Conservation (phyloP, 768 basidiomycete species). For the Boletus insuetus region DNA sequence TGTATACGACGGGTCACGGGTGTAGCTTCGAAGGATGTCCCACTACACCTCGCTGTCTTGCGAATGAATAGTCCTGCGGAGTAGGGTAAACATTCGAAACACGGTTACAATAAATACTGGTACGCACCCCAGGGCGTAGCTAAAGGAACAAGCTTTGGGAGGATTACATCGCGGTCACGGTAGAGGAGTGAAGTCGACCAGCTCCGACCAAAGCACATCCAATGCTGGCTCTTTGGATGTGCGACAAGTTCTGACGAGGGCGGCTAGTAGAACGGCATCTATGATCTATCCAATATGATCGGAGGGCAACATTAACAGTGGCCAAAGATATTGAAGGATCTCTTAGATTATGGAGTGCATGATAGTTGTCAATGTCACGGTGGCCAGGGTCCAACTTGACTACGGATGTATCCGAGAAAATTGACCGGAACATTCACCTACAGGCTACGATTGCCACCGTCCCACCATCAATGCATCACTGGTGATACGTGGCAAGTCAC, state of each 20-base stretch:
- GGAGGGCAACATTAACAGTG: background rate
- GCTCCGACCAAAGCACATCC: background rate
- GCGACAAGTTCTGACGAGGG: background rate
- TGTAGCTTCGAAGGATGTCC: constrained; percentile 2
- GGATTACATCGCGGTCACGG: background rate
- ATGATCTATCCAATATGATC: background rate
- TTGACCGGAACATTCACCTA: too few species aligned
- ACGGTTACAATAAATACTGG: background rate
- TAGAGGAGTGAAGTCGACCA: background rate
- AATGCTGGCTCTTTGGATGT: background rate
- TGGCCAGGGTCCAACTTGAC: too few species aligned
- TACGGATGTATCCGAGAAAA: too few species aligned
- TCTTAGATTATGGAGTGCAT: background rate
- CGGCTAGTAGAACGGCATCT: background rate
- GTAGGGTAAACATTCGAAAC: background rate
- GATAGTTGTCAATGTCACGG: background rate
- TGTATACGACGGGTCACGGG: background rate
- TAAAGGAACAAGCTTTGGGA: background rate
- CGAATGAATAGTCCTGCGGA: background rate
- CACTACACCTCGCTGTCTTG: background rate
- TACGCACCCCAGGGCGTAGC: background rate
- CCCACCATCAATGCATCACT: too few species aligned
- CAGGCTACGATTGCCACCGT: too few species aligned
- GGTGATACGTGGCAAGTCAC: too few species aligned
- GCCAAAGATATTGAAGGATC: background rate